A percentile compares a stretch with the other conserved stretches of the same genome.
phyloP scores from a whole-genome alignment of 164 flowering plant species.

The Piper betle region DNA sequence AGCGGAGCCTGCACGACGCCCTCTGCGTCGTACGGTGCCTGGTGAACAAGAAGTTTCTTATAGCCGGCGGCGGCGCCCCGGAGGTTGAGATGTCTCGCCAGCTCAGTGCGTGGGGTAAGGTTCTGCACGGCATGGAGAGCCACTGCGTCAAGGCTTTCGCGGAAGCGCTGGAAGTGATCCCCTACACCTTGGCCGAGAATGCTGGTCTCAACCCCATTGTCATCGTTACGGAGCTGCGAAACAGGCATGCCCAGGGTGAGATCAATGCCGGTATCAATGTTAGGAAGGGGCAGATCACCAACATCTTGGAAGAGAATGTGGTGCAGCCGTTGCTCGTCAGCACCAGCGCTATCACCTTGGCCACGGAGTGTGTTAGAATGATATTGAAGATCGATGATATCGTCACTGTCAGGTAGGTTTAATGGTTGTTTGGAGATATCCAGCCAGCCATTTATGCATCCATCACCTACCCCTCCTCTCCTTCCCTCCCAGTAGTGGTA shows the following conservation, averaged over 20 bases:
- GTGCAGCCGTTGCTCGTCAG: slow-evolving; percentile 97
- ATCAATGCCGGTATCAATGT: slow-evolving; percentile 94
- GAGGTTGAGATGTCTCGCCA: slow-evolving; percentile 95
- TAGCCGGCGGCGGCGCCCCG: slow-evolving; percentile 98
- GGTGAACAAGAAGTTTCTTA: slow-evolving; percentile 75
- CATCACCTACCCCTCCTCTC: too few relatives aligned
- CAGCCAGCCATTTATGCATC: too few relatives aligned
- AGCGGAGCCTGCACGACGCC: slow-evolving; percentile 93
- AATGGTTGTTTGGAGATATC: too few relatives aligned
- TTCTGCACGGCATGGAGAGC: slow-evolving; percentile 92
- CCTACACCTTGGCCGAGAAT: slow-evolving; percentile 90
- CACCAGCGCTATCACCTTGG: slow-evolving; percentile 80
- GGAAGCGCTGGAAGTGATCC: slow-evolving; percentile 91
- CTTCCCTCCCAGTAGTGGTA: too few relatives aligned
- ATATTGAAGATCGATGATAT: slow-evolving; percentile 98
- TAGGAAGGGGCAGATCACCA: slow-evolving; percentile 94
- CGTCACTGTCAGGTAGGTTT: slow-evolving; percentile 71
- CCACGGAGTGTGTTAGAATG: slow-evolving; percentile 95
- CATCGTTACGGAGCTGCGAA: slow-evolving; percentile 90
- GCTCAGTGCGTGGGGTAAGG: slow-evolving; percentile 92
- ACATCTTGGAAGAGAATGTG: slow-evolving; percentile 95
- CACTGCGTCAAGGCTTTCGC: slow-evolving; percentile 75
- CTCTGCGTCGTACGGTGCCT: slow-evolving; percentile 84
- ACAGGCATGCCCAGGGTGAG: slow-evolving; percentile 94
- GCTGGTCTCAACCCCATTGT: slow-evolving; percentile 89